Base-by-base conservation (phyloP, 257 asterid species). In the Przewalskia tangutica region DNA sequence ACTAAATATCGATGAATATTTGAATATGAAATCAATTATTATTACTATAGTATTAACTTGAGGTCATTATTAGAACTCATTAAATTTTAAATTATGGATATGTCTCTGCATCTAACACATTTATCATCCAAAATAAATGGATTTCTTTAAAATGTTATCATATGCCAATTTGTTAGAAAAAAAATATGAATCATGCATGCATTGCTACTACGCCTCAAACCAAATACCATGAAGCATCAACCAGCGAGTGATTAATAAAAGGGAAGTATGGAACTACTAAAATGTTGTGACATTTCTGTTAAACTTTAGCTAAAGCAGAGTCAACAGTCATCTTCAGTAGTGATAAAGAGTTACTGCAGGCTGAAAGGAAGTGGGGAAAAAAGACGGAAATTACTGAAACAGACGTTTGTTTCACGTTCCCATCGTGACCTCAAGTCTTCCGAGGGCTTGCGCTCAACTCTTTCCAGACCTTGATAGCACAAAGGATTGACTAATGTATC, bases 381-480 rank as follows among this genome's bases (percentile, higher is more conserved):
- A 73, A 59, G 16, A 32, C 3, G 75, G 40, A 23, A 53, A 81
- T 51, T 75, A 42, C 78, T 16, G 48, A 75, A 66, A 82, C 54
- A 80, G 18, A 82, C 6, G 27, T 10, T 77, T 36, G 75, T 51
- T 82, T 82, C 82, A 65, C 65, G 84, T 80, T 63, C 38, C 89
- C 84, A 50, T 75, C 16, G 46, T 14, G 63, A 50, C 20, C 63
- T 75, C 48, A 75, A 50, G 80, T 84, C 88, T 82, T 85, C 88
- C 89, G 82, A 88, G 84, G 90, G 82, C 79, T 84, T 66, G 84
- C 90, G 79, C 87, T 76, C 67, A 79, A 78, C 48, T 79, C 86
- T 79, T 73, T 80, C 84, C 83, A 9, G 44, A 75, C 51, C 34
- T 62, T 64, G 73, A 81, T 80, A 13, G 48, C 62, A 79, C 40